phyloP scores from a whole-genome alignment of 78 protist species.

The Protostelium mycophagum region DNA sequence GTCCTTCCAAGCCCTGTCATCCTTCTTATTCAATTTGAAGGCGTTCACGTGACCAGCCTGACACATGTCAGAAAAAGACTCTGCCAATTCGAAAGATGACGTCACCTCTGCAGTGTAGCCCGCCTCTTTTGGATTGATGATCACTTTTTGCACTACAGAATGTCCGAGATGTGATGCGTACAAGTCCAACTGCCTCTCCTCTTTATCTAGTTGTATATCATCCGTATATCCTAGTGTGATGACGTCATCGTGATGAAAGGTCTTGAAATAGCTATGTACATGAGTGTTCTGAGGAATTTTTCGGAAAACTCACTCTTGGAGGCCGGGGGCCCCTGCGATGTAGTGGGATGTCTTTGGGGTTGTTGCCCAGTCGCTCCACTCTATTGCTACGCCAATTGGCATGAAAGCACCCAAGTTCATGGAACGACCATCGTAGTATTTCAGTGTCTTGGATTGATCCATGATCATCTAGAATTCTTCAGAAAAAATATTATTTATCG shows the following conservation, averaged over 20 bases:
- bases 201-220: not conserved
- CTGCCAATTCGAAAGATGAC: not conserved
- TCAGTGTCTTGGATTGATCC: not conserved
- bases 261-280: not conserved
- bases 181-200: not conserved
- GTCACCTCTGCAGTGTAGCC: not conserved
- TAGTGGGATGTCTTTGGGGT: not conserved
- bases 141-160: not conserved
- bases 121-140: not conserved
- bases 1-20: not conserved
- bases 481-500: too few species aligned
- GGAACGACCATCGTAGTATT: not conserved
- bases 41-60: not conserved
- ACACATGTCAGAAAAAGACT: not conserved
- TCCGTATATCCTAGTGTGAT: not conserved
- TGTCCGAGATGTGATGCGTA: not conserved
- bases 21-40: not conserved
- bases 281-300: not conserved
- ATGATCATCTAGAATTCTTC: too few species aligned
- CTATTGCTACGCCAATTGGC: not conserved
- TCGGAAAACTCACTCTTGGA: not conserved
- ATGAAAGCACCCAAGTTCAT: not conserved
- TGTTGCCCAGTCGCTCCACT: not conserved
- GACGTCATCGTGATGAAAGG: not conserved
- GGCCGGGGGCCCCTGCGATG: not conserved